Evolutionary conservation across 352 stramenopile genomes (phyloP).

Genomic region (Saprolegnia diclina): DNA sequence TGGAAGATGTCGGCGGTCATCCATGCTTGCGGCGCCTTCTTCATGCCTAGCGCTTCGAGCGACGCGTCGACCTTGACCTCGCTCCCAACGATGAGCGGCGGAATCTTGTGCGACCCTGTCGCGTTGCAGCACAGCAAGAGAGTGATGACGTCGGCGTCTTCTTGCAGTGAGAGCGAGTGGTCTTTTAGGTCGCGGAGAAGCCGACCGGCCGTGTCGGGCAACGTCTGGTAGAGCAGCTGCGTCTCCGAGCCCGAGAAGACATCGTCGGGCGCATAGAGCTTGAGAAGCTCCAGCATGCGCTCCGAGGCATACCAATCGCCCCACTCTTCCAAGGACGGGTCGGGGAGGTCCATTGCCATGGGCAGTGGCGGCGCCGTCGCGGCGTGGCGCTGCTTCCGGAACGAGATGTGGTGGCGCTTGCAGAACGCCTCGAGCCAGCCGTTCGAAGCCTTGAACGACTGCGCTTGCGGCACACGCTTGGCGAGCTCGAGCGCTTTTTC

Average conservation of each 20-base stretch:
- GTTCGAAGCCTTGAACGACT: slow-evolving; percentile 28
- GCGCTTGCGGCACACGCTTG: slow-evolving; percentile 13
- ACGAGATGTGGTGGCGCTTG: slow-evolving; percentile 27
- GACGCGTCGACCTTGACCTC: neutral
- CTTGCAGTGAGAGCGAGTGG: slow-evolving; percentile 22
- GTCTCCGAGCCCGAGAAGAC: slow-evolving; percentile 22
- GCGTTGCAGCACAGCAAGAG: slow-evolving; percentile 24
- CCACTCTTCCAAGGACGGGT: slow-evolving; percentile 16
- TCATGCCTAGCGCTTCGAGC: slow-evolving; percentile 12
- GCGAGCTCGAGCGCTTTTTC: slow-evolving; percentile 26
- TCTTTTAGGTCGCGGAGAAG: slow-evolving; percentile 17
- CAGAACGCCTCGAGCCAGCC: slow-evolving; percentile 29
- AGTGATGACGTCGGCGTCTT: slow-evolving; percentile 23
- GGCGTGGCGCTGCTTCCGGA: slow-evolving; percentile 16
- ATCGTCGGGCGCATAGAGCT: slow-evolving; percentile 16
- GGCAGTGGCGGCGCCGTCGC: neutral
- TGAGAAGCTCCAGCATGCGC: slow-evolving; percentile 13
- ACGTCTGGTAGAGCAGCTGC: slow-evolving; percentile 23
- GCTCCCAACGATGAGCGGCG: slow-evolving; percentile 13
- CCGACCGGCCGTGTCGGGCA: slow-evolving; percentile 21
- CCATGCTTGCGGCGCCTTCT: slow-evolving; percentile 36
- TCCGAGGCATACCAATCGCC: slow-evolving; percentile 14
- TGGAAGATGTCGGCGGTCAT: slow-evolving; percentile 67
- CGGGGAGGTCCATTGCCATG: neutral
- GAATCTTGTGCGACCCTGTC: slow-evolving; percentile 20